Conservation (phyloP, 768 basidiomycete species). For the Hygrophoropsis aurantiaca region DNA sequence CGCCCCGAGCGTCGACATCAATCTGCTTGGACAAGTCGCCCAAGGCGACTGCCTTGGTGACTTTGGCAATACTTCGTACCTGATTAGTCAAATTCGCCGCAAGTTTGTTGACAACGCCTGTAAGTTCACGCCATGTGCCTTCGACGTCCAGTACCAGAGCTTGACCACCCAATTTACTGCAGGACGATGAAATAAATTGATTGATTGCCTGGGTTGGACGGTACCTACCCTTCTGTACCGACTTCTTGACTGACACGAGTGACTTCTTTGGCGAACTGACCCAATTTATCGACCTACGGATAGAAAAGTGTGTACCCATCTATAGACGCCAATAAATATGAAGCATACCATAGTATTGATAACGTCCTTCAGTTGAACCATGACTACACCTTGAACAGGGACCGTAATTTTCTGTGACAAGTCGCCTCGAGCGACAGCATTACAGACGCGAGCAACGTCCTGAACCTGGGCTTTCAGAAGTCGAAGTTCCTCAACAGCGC, state of each 20-base stretch:
- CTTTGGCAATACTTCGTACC: constrained; percentile 57
- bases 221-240: constrained; percentile 67
- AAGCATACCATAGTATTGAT: constrained; percentile 63
- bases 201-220: constrained; percentile 28
- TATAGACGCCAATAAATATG: constrained; percentile 1
- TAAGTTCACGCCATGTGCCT: constrained; percentile 87
- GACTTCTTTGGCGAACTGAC: constrained; percentile 89
- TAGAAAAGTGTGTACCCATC: background rate
- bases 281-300: constrained; percentile 62
- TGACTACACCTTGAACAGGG: constrained; percentile 73
- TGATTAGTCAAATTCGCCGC: constrained; percentile 72
- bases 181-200: constrained; percentile 22
- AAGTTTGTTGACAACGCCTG: constrained; percentile 79
- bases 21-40: constrained; percentile 91
- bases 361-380: constrained; percentile 79
- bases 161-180: constrained; percentile 78
- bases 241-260: constrained; percentile 85
- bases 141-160: constrained; percentile 85
- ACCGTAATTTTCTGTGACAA: constrained; percentile 79
- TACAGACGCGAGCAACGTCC: constrained; percentile 77
- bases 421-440: constrained; percentile 76
- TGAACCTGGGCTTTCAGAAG: constrained; percentile 84
- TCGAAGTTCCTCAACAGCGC: constrained; percentile 74
- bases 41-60: constrained; percentile 76
- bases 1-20: constrained; percentile 87